Base-by-base conservation (phyloP, 2,329 filamentous ascomycete genomes). In the Hymenoscyphus linearis region DNA sequence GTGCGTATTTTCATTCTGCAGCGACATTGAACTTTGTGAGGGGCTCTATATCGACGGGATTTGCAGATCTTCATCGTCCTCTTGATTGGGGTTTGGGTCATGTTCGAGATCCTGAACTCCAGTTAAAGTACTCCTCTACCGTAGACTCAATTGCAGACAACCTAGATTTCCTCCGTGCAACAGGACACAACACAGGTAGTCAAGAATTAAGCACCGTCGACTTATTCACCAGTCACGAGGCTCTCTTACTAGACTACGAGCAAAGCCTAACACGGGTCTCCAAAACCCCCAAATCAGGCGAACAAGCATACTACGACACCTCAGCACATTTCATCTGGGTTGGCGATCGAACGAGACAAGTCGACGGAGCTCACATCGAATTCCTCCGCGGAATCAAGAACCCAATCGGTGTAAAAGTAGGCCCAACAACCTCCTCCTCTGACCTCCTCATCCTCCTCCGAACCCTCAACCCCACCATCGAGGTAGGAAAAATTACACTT, bases 291-390 rank as follows among this genome's bases (percentile, higher is more conserved):
- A 14, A 62, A 70, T 5, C 65, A 69, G 55, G 72, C 71, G 35
- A 65, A 69, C 50, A 69, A 70, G 60, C 86, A 87, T 96, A 90
- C 82, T 98, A 96, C 78, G 89, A 96, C 76, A 98, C 93, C 0
- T 96, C 91, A 4, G 91, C 91, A 0, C 95, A 99, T 74, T 98
- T 99, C 79, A 83, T 99, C 74, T 99, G 95, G 95, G 96, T 99
- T 69, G 95, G 95, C 59, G 95, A 99, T 76, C 90, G 95, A 66
- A 99, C 95, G 1, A 86, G 95, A 54, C 93, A 98, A 76, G 85
- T 97, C 53, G 89, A 95, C 72, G 91, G 93, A 69, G 93, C 89
- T 0, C 95, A 99, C 75, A 89, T 99, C 64, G 95, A 99, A 77
- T 99, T 96, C 81, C 96, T 98, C 83, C 89, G 95, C 53, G 95